These are phyloP conservation scores for Myxozyma kluyveri DNA, from an alignment of 805 yeast species.

Conservation along the genomic window DNA sequence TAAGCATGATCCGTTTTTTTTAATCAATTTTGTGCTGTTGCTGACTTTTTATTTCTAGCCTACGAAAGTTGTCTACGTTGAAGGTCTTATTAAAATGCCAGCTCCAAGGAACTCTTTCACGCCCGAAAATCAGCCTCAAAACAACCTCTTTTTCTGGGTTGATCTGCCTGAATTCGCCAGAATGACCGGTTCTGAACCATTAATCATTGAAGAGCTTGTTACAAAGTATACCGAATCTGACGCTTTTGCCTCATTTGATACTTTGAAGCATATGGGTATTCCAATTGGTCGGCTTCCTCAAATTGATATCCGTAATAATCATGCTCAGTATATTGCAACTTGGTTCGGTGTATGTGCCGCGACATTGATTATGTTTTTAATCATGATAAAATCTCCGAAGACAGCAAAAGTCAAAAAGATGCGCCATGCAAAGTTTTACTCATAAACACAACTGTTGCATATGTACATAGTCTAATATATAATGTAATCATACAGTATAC, in stretches of 20 bases:
- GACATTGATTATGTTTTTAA: slow-evolving; percentile 62
- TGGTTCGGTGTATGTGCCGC: slow-evolving; percentile 88
- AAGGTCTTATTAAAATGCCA: slow-evolving; percentile 67
- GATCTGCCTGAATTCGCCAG: slow-evolving; percentile 80
- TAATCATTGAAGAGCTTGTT: slow-evolving; percentile 72
- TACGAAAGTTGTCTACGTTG: slow-evolving; percentile 64
- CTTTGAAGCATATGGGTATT: slow-evolving; percentile 65
- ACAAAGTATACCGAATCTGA: slow-evolving; percentile 36
- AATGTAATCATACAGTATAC: too few species aligned
- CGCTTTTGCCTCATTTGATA: slow-evolving; percentile 44
- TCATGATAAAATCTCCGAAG: slow-evolving; percentile 48
- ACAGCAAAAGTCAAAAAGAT: slow-evolving; percentile 17
- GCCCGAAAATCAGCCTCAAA: slow-evolving; percentile 64
- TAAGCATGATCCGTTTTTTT: not conserved
- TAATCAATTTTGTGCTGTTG: not conserved
- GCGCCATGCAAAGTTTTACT: slow-evolving; percentile 17
- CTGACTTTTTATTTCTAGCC: slow-evolving; percentile 42
- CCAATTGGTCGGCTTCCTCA: slow-evolving; percentile 85
- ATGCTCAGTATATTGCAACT: slow-evolving; percentile 85
- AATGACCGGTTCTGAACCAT: slow-evolving; percentile 62
- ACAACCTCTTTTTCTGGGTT: slow-evolving; percentile 71
- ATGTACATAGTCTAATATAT: too few species aligned
- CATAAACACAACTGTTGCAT: slow-evolving; percentile 1
- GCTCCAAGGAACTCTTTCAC: slow-evolving; percentile 50
- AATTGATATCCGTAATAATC: slow-evolving; percentile 81